Base-by-base conservation (phyloP, 129 eudicot genomes). In the Saposhnikovia divaricata region DNA sequence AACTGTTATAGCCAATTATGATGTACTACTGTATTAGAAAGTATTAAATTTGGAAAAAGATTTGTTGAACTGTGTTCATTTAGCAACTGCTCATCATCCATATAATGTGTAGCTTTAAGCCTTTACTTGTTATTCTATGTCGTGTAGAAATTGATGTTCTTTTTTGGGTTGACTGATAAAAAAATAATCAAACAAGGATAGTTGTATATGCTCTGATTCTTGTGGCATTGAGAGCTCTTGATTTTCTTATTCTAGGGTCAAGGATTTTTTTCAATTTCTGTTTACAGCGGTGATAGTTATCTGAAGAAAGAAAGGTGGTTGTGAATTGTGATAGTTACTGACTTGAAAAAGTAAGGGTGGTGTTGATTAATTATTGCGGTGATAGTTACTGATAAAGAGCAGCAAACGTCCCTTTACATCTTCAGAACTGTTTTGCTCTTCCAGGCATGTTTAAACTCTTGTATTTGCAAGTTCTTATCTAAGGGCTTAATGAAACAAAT, bases 61-160 rank as follows among this genome's bases (percentile, higher is more conserved):
- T 40, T 74, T 81, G 39, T 19, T 57, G 38, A 81, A 53, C 48
- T 40, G 65, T 53, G 43, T 43, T 77, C 80, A 71, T 66, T 76
- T 80, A 47, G 27, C 53, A 31, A 31, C 16, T 79, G 61, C 23
- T 46, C 23, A 23, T 65, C 18, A 23, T 44, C 9, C 63, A 28
- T 70, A 15, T 37, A 16, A 37, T 28, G 6, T 12, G 37, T 43
- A 73, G 53, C 77, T 40, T n/a, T n/a, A n/a, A n/a, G n/a, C n/a
- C n/a, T n/a, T 43, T 43, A 66, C 27, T 34, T 65, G 75, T 65
- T 27, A 57, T 78, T 61, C 23, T 7, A 57, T 44, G 16, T 59
- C 43, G 3, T 25, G 15, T 75, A 25, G 59, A 75, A 46, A 14
- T 5, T 45, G 19, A 8, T 46, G 16, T 45, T 5, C 42, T 71